A percentile compares a stretch with the other conserved stretches of the same genome.
Evolutionary conservation across 352 stramenopile species (phyloP).

Genomic region (Phytophthora chlamydospora): DNA sequence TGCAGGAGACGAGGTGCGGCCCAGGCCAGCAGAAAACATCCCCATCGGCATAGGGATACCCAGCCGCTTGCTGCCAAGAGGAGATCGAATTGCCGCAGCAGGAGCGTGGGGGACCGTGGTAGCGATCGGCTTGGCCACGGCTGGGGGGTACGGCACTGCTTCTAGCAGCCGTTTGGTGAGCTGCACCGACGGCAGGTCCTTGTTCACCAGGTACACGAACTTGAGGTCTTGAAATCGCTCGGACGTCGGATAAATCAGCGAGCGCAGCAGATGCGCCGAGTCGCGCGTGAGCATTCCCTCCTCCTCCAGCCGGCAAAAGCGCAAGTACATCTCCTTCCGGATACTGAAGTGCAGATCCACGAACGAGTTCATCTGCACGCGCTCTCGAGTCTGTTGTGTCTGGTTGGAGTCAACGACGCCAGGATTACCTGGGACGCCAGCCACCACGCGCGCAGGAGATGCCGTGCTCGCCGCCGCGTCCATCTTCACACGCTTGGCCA

Average conservation of each 20-base stretch:
- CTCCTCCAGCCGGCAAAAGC: constrained; percentile 81
- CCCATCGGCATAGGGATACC: constrained; percentile 40
- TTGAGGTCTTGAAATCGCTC: constrained; percentile 87
- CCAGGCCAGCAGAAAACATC: constrained; percentile 40
- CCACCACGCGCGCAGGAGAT: constrained; percentile 10
- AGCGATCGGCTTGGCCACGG: constrained; percentile 39
- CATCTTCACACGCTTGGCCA: constrained; percentile 40
- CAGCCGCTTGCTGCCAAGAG: constrained; percentile 20
- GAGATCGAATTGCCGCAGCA: constrained; percentile 22
- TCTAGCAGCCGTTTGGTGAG: constrained; percentile 83
- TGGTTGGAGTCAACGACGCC: constrained; percentile 27
- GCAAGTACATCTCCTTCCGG: constrained; percentile 88
- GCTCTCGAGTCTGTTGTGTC: constrained; percentile 45
- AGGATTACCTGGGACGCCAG: constrained; percentile 10
- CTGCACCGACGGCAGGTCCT: constrained; percentile 71
- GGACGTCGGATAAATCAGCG: constrained; percentile 85
- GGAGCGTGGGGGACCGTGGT: constrained; percentile 32
- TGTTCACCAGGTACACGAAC: constrained; percentile 91
- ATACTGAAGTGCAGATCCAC: constrained; percentile 87
- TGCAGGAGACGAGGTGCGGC: constrained; percentile 32
- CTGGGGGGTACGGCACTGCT: constrained; percentile 55
- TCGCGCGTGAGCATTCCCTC: constrained; percentile 72
- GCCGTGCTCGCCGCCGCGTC: constrained; percentile 28
- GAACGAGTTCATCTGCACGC: constrained; percentile 79
- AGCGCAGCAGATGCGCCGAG: constrained; percentile 71